These are phyloP conservation scores for Populus pruinosa DNA, from an alignment of 345 rosid species.

Conservation along the genomic window DNA sequence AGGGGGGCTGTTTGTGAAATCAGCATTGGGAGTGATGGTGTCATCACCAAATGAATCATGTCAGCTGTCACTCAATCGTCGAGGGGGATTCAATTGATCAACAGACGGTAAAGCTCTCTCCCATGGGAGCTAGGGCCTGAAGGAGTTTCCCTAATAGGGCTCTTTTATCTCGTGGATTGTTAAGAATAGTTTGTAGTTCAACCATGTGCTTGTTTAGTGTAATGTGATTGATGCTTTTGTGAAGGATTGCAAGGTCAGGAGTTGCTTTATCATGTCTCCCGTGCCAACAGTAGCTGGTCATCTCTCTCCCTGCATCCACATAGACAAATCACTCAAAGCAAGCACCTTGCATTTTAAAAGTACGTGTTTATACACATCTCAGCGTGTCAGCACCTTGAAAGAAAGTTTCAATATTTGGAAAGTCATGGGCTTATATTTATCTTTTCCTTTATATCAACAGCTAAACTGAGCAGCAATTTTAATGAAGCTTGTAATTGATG, in stretches of 20 bases:
- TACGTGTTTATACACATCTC: neutral
- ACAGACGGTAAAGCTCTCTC: neutral
- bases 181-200: neutral
- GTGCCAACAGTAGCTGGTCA: conserved; percentile 78
- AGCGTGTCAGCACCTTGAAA: neutral
- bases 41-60: neutral
- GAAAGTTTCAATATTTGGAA: neutral
- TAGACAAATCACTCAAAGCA: conserved; percentile 8
- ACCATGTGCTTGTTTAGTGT: neutral
- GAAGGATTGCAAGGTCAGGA: conserved; percentile 30
- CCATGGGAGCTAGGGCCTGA: neutral
- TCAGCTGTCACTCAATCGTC: neutral
- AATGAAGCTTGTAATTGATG: neutral
- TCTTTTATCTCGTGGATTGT: neutral
- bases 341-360: neutral
- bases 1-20: neutral
- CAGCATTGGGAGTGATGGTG: neutral
- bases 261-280: conserved; percentile 68
- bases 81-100: neutral
- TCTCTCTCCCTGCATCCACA: conserved; percentile 58
- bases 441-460: neutral
- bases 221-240: neutral
- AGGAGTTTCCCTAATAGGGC: neutral
- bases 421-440: neutral
- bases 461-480: neutral